Conservation (phyloP, 2,329 filamentous ascomycete genomes). For the Xylaria sp. region DNA sequence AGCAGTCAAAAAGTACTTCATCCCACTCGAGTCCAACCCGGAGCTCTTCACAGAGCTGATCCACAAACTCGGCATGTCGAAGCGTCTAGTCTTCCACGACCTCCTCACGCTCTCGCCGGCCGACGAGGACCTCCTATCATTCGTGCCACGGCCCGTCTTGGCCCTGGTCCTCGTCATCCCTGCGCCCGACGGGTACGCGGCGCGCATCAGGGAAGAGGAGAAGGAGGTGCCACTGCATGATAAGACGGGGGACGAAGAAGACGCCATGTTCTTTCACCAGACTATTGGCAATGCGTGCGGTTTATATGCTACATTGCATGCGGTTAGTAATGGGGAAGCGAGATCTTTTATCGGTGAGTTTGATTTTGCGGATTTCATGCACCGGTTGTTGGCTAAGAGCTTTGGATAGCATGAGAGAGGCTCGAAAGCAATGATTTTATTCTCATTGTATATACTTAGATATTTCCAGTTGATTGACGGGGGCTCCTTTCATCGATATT, state of each 20-base stretch:
- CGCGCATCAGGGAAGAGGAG: constrained; percentile 77
- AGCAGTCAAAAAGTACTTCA: constrained; percentile 31
- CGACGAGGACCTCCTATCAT: constrained; percentile 21
- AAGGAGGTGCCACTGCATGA: constrained; percentile 59
- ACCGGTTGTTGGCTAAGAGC: background rate
- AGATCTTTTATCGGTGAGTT: constrained; percentile 39
- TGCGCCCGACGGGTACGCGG: constrained; percentile 78
- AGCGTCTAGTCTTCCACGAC: constrained; percentile 36
- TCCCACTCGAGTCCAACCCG: constrained; percentile 38
- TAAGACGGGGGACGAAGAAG: constrained; percentile 54
- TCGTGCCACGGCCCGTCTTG: constrained; percentile 54
- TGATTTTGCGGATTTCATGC: background rate
- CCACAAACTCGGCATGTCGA: constrained; percentile 34
- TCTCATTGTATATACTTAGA: no score
- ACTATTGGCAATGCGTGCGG: constrained; percentile 38
- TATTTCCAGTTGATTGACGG: no score
- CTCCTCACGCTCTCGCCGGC: constrained; percentile 34
- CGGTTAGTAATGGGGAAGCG: constrained; percentile 35
- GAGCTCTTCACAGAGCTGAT: constrained; percentile 39
- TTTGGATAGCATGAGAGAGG: background rate
- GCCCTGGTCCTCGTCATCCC: constrained; percentile 94
- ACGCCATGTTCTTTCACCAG: constrained; percentile 33
- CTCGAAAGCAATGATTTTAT: no score
- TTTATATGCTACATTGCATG: constrained; percentile 31
- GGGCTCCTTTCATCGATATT: background rate